phyloP scores from a whole-genome alignment of 164 flowering plant species.

The Stephania yunnanensis region DNA sequence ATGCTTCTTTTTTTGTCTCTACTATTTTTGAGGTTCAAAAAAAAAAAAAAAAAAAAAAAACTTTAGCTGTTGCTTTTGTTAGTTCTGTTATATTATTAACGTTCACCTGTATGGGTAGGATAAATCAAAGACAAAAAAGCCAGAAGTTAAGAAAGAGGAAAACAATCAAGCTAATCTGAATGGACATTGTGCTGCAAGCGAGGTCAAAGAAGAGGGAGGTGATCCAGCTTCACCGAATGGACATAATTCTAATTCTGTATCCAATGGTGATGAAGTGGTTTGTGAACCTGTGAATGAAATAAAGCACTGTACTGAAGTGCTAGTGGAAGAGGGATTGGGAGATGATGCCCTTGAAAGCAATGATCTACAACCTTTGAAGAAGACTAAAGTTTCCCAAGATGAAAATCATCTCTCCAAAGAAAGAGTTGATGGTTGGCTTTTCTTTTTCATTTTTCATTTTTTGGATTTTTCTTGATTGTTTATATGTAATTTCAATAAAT shows the following conservation, averaged over 20 bases:
- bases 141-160: constrained; percentile 28
- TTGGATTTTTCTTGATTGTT: background rate
- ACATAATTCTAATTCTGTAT: constrained; percentile 22
- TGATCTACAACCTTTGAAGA: constrained; percentile 59
- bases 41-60: no score
- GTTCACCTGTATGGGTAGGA: constrained; percentile 21
- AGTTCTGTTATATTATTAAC: background rate
- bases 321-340: constrained; percentile 25
- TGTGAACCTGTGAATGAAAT: constrained; percentile 17
- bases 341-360: constrained; percentile 26
- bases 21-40: no score
- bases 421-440: constrained; percentile 29
- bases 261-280: constrained; percentile 25
- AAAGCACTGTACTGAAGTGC: constrained; percentile 19
- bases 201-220: constrained; percentile 29
- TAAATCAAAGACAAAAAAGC: constrained; percentile 27
- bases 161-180: constrained; percentile 23
- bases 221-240: constrained; percentile 23
- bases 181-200: constrained; percentile 12
- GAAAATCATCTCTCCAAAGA: constrained; percentile 25
- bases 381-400: constrained; percentile 40
- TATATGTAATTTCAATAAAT: background rate
- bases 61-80: background rate
- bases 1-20: background rate
- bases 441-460: background rate